Base-by-base conservation (phyloP, 1,284 basidiomycete species). In the Leucoagaricus sp. region DNA sequence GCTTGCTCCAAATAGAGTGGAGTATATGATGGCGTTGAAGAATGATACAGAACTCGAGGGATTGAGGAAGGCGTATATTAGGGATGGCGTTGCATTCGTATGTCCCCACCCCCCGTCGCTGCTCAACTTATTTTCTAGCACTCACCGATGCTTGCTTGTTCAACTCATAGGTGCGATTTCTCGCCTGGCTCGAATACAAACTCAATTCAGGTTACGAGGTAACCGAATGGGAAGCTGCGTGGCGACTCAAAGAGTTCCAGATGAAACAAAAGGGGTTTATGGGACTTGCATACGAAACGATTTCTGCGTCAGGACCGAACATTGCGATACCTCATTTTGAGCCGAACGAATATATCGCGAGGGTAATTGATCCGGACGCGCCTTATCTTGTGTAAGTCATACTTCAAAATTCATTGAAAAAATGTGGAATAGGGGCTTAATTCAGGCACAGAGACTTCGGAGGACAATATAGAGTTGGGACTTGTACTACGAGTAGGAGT, bases 321-420 rank as follows among this genome's bases (percentile, higher is more conserved):
- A 94, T 91, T 42, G 96, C 96, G 19, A 76, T 96, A 36, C 94
- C 96, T 3, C 96, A 99, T 74, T 99, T 99, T 73, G 80, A 83
- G 0, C 94, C 97, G 0, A 82, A 84, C 56, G 87, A 89, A 66
- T 70, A 77, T n/a, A 80, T 77, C 17, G 91, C 91, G 26, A 72
- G 76, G 31, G 78, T 88, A 68, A 93, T 99, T 64, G 86, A 90
- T 61, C 77, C 84, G 33, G 81, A 88, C 6, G 82, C 86, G 1
- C 91, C 96, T 4, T 99, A 97, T 72, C 80, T 98, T 52, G 97
- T 96, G 90, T 93, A 66, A 69, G 86, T 47, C n/a, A n/a, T n/a
- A n/a, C n/a, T n/a, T n/a, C n/a, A n/a, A n/a, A n/a, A n/a, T n/a
- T n/a, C n/a, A n/a, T n/a, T n/a, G n/a, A n/a, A n/a, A n/a, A n/a